Evolutionary conservation across 345 rosid species (phyloP), one percentile per base, ranked within the genome.

Genomic region (Sapria himalayana): DNA sequence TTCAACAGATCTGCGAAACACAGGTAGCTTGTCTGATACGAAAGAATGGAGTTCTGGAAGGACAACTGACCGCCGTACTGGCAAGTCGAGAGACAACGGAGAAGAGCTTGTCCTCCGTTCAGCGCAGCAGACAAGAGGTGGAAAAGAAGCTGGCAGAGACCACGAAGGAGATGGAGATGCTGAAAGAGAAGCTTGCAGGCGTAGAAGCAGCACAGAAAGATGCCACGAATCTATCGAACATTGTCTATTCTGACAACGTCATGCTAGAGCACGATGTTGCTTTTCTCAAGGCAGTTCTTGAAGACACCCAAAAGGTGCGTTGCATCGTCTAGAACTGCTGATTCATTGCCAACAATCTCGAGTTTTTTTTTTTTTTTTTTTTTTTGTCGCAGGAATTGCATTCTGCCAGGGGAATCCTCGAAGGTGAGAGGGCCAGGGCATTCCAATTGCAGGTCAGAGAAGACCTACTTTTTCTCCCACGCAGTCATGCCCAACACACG

Each of bases 241-340:
- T 79, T 23, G 93, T 89, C 60, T 95, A 89, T 54, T 73, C 93
- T 0, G 86, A 89, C 69, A 89, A 89, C 37, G 86, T 82, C 11
- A 76, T 94, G 71, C 95, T 89, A 3, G 98, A 89, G 67, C 98
- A 89, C 48, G 98, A 82, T 19, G 79, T 82, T 22, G 98, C 98
- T 41, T 89, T 82, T 61, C 77, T 89, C 5, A 82, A 79, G 76
- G 98, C 98, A 11, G 79, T 89, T 46, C 54, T 89, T 46, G 93
- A 84, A 25, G 99, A 89, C 46, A 79, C 93, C 12, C 95, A 84
- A 48, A 89, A 89, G 95, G 95, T 89, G 62, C 8, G 17, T 1
- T 29, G 15, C 25, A 15, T 15, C 25, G 15, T 21, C 9, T 1
- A 11, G 14, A n/a, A n/a, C n/a, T n/a, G n/a, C n/a, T n/a, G n/a